Evolutionary conservation across 139 green algal genomes (phyloP).

Genomic region (Nannochloris sp.): DNA sequence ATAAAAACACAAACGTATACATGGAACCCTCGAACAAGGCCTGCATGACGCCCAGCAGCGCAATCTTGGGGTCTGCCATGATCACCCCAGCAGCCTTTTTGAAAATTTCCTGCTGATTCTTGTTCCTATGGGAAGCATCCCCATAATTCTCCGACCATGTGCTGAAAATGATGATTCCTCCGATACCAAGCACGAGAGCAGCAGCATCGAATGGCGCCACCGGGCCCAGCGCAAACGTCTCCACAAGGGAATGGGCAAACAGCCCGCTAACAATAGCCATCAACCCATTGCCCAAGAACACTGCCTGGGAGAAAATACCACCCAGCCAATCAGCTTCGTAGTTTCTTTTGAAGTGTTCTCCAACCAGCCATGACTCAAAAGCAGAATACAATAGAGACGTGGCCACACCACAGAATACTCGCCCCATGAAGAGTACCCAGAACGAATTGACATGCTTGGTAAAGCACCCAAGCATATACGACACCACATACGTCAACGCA

Average conservation of each 20-base stretch:
- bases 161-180: constrained; percentile 61
- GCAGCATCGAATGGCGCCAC: constrained; percentile 94
- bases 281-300: constrained; percentile 94
- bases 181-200: constrained; percentile 61
- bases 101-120: constrained; percentile 37
- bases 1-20: constrained; percentile 99
- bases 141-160: constrained; percentile 94
- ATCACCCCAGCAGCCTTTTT: constrained; percentile 44
- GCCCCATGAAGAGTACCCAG: constrained; percentile 73
- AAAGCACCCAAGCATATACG: constrained; percentile 79
- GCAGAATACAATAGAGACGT: constrained; percentile 95
- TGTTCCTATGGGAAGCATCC: constrained; percentile 33
- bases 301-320: constrained; percentile 79
- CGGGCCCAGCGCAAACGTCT: constrained; percentile 60
- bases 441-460: constrained; percentile 95
- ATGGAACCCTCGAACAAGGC: constrained; percentile 90
- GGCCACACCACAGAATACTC: constrained; percentile 90
- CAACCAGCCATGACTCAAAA: constrained; percentile 95
- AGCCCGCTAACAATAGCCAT: constrained; percentile 86
- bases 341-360: constrained; percentile 67
- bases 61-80: constrained; percentile 50
- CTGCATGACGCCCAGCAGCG: constrained; percentile 83
- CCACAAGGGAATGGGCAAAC: constrained; percentile 80
- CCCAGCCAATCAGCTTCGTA: constrained; percentile 76
- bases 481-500: constrained; percentile 73